Percentiles rank a stretch among this genome's conserved stretches.
Evolutionary conservation across 1,284 basidiomycete genomes (phyloP).

Genomic region (Bjerkandera adusta): DNA sequence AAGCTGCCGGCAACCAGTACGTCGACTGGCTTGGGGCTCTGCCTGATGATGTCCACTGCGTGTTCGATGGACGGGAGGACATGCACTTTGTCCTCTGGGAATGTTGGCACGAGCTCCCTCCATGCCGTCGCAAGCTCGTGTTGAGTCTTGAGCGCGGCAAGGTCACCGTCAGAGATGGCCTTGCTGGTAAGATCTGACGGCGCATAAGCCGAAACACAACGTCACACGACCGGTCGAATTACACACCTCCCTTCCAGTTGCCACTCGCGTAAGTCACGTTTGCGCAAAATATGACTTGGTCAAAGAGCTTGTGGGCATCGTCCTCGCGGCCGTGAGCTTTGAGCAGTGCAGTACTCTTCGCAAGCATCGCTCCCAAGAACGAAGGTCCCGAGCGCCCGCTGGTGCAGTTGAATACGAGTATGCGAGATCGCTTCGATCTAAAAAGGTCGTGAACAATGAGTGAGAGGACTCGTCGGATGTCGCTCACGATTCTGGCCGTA

Average conservation of each 20-base stretch:
- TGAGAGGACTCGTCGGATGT: conserved; percentile 2
- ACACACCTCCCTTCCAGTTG: conserved; percentile 83
- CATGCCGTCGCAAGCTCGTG: conserved; percentile 76
- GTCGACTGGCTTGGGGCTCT: conserved; percentile 40
- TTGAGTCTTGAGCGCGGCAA: conserved; percentile 73
- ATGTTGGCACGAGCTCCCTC: conserved; percentile 61
- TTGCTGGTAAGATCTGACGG: conserved; percentile 69
- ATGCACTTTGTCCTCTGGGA: conserved; percentile 61
- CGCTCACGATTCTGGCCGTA: conserved; percentile 30
- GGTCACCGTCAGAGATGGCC: conserved; percentile 62
- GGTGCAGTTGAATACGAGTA: conserved; percentile 96
- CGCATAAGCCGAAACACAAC: not conserved
- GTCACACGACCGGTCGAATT: not conserved
- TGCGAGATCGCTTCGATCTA: conserved; percentile 39
- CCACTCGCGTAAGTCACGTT: conserved; percentile 94
- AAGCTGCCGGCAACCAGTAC: conserved; percentile 91
- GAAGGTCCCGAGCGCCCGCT: conserved; percentile 79
- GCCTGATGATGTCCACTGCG: conserved; percentile 65
- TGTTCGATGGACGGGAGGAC: conserved; percentile 90
- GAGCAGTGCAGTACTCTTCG: conserved; percentile 46
- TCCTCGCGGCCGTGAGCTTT: conserved; percentile 32
- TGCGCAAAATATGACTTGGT: conserved; percentile 90
- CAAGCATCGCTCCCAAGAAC: conserved; percentile 67
- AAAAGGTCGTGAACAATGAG: conserved; percentile 1
- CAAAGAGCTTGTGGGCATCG: conserved; percentile 60